Base-by-base conservation (phyloP, 2,329 filamentous ascomycete genomes). In the Xylaria sp. region DNA sequence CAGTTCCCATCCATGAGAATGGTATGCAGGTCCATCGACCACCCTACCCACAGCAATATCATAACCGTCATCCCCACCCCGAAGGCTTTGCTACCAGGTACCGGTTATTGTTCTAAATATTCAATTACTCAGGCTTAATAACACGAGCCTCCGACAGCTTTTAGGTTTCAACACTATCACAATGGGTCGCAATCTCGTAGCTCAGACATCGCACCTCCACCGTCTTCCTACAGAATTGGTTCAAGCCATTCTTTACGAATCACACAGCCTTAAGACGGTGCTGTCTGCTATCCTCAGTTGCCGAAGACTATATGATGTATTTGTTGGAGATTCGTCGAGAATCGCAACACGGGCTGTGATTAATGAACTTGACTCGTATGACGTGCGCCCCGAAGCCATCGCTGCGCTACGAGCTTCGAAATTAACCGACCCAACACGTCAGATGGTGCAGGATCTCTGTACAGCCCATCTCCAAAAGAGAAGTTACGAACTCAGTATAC, bases 351-450 rank as follows among this genome's bases (percentile, higher is more conserved):
- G 42, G 21, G 49, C 47, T 17, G 37, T 63, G n/a, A 42, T 42
- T 12, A 63, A 63, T 45, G 60, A 63, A 50, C 50, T 63, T 23
- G 54, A 63, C 54, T 63, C 49, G 42, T 63, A 42, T 50, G 55
- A 54, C 59, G 60, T 63, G 23, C 60, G 50, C 55, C 60, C 54
- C 43, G 60, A 63, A 59, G 60, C 60, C 19, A 45, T 63, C 6
- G 54, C 49, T 28, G 60, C 55, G 55, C 54, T 63, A 25, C 54
- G 43, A 33, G 49, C 60, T 50, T 63, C 54, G 19, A 62, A 42
- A 49, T 49, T 62, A 25, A 25, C 47, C 23, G 47, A 49, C 28
- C 53, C 50, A 59, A 59, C 60, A 19, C 54, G 21, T 12, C 49
- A 54, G 46, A 58, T 49, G 54, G 40, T 31, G 42, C 60, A 28